Conservation (phyloP, 805 yeast species). For the Metschnikowia picachoensis region DNA sequence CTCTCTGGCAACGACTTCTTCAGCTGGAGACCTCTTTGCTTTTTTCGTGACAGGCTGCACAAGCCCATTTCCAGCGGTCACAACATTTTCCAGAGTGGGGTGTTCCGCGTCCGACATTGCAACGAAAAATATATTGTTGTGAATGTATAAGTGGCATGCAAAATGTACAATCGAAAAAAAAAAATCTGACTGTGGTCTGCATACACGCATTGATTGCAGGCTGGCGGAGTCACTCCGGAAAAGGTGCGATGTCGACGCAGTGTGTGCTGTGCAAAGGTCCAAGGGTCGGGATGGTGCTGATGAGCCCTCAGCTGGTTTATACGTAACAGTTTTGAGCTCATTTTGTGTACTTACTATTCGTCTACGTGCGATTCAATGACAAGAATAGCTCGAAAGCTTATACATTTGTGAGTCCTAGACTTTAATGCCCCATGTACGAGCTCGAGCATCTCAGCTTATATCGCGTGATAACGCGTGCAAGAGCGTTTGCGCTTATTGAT, state of each 20-base stretch:
- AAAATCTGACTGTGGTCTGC: too few relatives aligned
- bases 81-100: not conserved
- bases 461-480: too few relatives aligned
- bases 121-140: not conserved
- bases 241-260: not conserved
- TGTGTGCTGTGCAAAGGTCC: not conserved
- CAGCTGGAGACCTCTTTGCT: slow-evolving; percentile 18
- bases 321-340: too few relatives aligned
- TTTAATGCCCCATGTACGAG: too few relatives aligned
- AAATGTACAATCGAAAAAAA: not conserved
- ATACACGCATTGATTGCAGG: not conserved
- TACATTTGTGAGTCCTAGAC: too few relatives aligned
- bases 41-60: slow-evolving; percentile 17
- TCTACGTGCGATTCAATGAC: too few relatives aligned
- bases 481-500: too few relatives aligned
- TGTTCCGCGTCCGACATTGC: not conserved
- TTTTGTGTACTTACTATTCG: too few relatives aligned
- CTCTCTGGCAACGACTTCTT: slow-evolving; percentile 11
- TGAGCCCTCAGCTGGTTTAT: too few relatives aligned
- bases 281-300: too few relatives aligned
- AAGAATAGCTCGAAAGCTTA: too few relatives aligned
- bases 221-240: not conserved
- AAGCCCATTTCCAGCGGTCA: not conserved
- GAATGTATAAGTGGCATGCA: not conserved
- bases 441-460: too few relatives aligned